Conservation (phyloP, 345 rosid genomes). For the Anacardium occidentale region DNA sequence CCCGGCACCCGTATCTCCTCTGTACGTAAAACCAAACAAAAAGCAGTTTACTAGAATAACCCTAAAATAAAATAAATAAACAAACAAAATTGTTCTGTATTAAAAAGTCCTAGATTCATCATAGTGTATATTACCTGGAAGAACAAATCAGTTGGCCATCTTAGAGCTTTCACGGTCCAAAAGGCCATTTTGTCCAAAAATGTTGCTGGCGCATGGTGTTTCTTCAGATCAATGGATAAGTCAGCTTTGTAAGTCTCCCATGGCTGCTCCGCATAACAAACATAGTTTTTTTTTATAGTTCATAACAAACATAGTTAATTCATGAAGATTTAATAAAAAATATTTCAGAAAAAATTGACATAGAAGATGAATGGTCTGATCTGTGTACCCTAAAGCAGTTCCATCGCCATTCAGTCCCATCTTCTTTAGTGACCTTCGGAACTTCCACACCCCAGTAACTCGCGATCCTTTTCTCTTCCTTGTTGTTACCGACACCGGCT, state of each 20-base stretch:
- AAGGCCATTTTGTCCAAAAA: constrained; percentile 55
- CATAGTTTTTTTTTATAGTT: too few species aligned
- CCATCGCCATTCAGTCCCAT: constrained; percentile 63
- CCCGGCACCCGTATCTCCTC: constrained; percentile 72
- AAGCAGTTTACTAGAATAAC: too few species aligned
- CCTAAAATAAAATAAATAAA: too few species aligned
- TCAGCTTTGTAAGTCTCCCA: constrained; percentile 65
- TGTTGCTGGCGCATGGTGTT: constrained; percentile 58
- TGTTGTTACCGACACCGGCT: too few species aligned
- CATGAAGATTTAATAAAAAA: too few species aligned
- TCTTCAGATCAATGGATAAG: constrained; percentile 58
- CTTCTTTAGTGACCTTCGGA: constrained; percentile 43
- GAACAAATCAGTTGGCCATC: constrained; percentile 72
- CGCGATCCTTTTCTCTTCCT: constrained; percentile 31
- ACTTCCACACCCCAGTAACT: constrained; percentile 63
- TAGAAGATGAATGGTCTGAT: not conserved
- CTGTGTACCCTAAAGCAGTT: constrained; percentile 50
- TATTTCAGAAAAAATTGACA: not conserved
- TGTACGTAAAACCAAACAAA: constrained; percentile 11
- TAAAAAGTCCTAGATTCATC: too few species aligned
- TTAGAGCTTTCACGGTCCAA: constrained; percentile 66
- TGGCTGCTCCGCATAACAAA: constrained; percentile 25
- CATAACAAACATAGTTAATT: not conserved
- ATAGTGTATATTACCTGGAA: constrained; percentile 48
- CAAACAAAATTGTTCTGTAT: too few species aligned